Conservation (phyloP, 176 grass and related monocot genomes). For the Eleusine indica region DNA sequence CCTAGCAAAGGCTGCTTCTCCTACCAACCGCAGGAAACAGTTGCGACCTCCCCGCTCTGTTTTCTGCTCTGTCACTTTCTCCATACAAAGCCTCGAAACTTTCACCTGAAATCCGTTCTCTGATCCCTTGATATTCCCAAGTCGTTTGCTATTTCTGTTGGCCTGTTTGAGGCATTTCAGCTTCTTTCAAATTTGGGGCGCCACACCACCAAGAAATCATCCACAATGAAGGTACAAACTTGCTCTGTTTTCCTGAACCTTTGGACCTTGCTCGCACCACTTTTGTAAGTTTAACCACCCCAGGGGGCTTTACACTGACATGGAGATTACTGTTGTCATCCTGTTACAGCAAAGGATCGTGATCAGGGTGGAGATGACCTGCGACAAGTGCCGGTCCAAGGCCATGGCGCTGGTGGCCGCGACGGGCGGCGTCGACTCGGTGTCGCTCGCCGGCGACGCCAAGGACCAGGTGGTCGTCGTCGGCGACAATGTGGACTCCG, state of each 20-base stretch:
- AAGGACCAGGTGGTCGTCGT: slow-evolving; percentile 52
- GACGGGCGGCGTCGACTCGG: slow-evolving; percentile 45
- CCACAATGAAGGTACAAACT: neutral
- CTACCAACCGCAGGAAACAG: too few species aligned
- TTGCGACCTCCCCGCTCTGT: too few species aligned
- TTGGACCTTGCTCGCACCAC: neutral
- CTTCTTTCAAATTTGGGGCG: neutral
- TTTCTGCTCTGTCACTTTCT: too few species aligned
- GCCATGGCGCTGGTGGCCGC: slow-evolving; percentile 61
- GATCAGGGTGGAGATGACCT: slow-evolving; percentile 55
- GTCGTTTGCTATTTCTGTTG: too few species aligned
- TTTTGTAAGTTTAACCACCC: too few species aligned
- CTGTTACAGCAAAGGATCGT: slow-evolving; percentile 59
- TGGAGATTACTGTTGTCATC: neutral
- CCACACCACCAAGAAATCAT: neutral
- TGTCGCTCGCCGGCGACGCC: slow-evolving; percentile 40
- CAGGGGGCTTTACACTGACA: too few species aligned
- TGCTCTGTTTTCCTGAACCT: neutral
- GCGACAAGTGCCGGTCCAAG: slow-evolving; percentile 59
- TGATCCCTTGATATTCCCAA: too few species aligned
- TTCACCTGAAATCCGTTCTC: too few species aligned
- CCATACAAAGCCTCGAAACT: too few species aligned
- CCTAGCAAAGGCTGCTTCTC: too few species aligned
- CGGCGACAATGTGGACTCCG: slow-evolving; percentile 54
- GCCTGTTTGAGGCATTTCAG: neutral